Conservation (phyloP, 257 asterid genomes). For the Fraxinus quadrangulata region DNA sequence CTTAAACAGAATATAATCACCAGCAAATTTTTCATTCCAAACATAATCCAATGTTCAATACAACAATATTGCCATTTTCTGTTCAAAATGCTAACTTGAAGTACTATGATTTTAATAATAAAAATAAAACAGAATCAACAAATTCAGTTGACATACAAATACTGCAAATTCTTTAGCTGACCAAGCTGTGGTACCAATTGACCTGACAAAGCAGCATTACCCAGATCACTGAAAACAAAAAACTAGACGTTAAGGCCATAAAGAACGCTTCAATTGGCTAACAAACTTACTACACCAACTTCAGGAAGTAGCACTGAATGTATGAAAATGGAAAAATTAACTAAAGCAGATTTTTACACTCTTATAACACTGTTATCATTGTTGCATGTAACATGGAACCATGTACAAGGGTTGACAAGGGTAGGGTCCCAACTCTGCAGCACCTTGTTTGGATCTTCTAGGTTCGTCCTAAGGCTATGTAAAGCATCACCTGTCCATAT, state of each 20-base stretch:
- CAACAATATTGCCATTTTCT: neutral
- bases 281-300: conserved; percentile 3
- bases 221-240: conserved; percentile 71
- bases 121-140: neutral
- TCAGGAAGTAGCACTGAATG: conserved; percentile 2
- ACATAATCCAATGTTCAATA: conserved; percentile 1
- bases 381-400: conserved; percentile 99
- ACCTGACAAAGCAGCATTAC: conserved; percentile 97
- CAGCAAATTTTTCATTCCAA: neutral
- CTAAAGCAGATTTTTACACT: conserved; percentile 64
- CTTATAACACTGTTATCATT: conserved; percentile 95
- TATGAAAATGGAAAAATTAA: conserved; percentile 1
- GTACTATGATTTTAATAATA: neutral
- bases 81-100: neutral
- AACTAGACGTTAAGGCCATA: neutral
- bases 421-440: conserved; percentile 99
- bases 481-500: conserved; percentile 82
- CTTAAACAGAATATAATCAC: neutral
- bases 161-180: conserved; percentile 87
- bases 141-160: conserved; percentile 58
- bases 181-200: conserved; percentile 95
- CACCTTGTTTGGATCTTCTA: conserved; percentile 90
- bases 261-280: conserved; percentile 16
- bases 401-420: conserved; percentile 97
- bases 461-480: conserved; percentile 73